Conservation (phyloP, 2,329 filamentous ascomycete genomes). For the Phyllosticta citriasiana region DNA sequence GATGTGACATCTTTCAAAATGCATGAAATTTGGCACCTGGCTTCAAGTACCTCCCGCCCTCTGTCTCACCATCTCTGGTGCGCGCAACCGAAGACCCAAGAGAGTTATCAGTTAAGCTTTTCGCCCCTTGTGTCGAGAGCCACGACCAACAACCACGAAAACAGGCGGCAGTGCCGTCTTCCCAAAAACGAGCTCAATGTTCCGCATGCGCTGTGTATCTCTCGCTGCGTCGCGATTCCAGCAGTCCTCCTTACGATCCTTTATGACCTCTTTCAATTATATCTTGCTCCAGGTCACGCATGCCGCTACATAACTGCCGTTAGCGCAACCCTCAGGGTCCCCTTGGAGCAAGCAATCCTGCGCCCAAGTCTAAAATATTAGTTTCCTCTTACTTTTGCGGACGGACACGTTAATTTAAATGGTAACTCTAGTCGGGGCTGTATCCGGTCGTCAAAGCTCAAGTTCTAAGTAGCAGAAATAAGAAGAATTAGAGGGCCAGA, state of each 20-base stretch:
- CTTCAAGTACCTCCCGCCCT: neutral
- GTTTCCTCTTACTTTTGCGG: neutral
- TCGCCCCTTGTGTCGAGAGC: neutral
- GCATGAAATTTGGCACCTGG: neutral
- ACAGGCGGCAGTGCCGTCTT: too few relatives aligned
- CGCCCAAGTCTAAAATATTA: neutral
- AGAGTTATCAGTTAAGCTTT: neutral
- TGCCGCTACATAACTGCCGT: neutral
- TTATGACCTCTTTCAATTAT: neutral
- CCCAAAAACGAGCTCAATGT: too few relatives aligned
- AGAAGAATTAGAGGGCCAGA: neutral
- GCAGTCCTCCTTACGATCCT: too few relatives aligned
- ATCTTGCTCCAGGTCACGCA: neutral
- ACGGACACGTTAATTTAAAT: neutral
- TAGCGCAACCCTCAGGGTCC: neutral
- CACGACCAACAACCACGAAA: neutral
- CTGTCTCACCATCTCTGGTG: neutral
- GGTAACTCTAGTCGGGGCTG: neutral
- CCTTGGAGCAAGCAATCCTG: neutral
- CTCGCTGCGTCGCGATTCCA: too few relatives aligned
- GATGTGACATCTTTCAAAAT: neutral
- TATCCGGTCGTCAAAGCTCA: neutral
- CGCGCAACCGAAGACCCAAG: neutral
- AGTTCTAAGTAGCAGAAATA: neutral
- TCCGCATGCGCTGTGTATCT: too few relatives aligned